A percentile compares a stretch with the other conserved stretches of the same genome.
Evolutionary conservation across 345 rosid genomes (phyloP).

Genomic region (Salix suchowensis): DNA sequence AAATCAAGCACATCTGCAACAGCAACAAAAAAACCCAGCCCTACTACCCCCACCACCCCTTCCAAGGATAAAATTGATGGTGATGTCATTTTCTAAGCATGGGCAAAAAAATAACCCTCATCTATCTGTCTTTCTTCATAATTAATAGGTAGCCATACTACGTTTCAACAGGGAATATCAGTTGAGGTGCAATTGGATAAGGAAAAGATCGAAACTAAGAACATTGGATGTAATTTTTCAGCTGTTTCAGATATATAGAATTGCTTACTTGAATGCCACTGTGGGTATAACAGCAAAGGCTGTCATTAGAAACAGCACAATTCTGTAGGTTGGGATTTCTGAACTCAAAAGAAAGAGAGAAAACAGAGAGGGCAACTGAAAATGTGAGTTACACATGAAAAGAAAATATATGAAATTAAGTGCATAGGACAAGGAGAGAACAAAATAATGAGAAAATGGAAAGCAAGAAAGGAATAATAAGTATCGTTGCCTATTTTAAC

Average conservation of each 20-base stretch:
- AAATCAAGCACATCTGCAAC: not conserved
- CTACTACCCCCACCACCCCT: not conserved
- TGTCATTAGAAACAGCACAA: constrained; percentile 56
- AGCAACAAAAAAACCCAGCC: not conserved
- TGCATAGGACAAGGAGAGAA: not conserved
- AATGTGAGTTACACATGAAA: not conserved
- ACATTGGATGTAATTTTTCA: not conserved
- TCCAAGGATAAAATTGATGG: not conserved
- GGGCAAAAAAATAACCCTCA: not conserved
- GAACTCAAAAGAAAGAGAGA: constrained; percentile 12
- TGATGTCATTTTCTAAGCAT: not conserved
- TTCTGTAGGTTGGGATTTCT: constrained; percentile 61
- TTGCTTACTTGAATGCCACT: constrained; percentile 66
- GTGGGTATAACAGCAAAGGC: constrained; percentile 81
- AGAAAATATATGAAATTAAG: not conserved
- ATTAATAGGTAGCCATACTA: not conserved
- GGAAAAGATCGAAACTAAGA: not conserved
- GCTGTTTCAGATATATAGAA: constrained; percentile 3
- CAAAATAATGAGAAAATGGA: not conserved
- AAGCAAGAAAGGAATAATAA: no score
- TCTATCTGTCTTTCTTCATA: not conserved
- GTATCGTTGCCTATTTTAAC: not conserved
- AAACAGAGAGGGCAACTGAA: not conserved
- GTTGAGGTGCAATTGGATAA: not conserved
- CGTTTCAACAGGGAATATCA: not conserved